phyloP scores from a whole-genome alignment of 495 filamentous ascomycete species.

The Aspergillus kassunensis region DNA sequence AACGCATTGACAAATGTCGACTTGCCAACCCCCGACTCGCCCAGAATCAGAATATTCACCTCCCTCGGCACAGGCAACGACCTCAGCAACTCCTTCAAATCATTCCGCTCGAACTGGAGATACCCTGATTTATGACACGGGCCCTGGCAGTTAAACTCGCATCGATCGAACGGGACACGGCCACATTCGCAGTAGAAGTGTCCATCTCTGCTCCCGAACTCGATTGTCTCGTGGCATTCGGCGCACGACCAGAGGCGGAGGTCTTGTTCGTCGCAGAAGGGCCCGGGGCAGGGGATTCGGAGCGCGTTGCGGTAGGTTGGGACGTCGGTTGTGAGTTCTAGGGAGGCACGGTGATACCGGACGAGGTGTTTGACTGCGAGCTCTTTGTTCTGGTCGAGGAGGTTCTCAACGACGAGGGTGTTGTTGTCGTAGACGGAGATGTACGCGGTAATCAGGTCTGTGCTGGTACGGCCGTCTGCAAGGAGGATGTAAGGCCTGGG shows the following conservation, averaged over 20 bases:
- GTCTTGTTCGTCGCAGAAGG: background rate
- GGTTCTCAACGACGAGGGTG: background rate
- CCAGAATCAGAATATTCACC: constrained; percentile 7
- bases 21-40: constrained; percentile 6
- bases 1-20: constrained; percentile 11
- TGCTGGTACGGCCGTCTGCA: background rate
- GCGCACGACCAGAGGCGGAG: constrained; percentile 1
- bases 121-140: background rate
- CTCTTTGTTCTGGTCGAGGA: constrained; percentile 8
- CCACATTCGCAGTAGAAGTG: constrained; percentile 11
- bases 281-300: constrained; percentile 2
- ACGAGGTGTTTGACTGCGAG: constrained; percentile 2
- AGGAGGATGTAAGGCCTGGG: background rate
- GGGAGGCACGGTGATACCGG: background rate
- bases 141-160: constrained; percentile 1
- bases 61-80: constrained; percentile 3
- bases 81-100: background rate
- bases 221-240: constrained; percentile 8
- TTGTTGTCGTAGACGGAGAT: background rate
- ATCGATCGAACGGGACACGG: background rate
- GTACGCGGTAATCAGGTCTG: background rate
- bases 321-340: constrained; percentile 2
- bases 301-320: constrained; percentile 8
- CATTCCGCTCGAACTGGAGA: background rate
- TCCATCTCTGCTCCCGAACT: constrained; percentile 6